Conservation (phyloP, 1,139 yeast genomes). For the Wickerhamomyces sp. region DNA sequence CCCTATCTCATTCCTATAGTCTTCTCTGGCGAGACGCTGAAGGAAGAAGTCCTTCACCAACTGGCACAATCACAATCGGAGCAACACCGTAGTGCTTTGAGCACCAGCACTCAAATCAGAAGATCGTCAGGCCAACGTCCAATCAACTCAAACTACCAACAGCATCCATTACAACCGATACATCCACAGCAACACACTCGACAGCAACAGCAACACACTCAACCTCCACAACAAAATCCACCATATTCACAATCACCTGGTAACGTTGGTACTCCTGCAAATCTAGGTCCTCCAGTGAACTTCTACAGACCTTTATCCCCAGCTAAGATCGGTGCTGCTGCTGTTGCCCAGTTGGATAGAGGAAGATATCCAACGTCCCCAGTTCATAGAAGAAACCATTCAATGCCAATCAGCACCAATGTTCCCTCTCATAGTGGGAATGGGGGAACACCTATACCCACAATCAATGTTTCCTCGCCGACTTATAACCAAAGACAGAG, state of each 20-base stretch:
- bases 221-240: conserved; percentile 1
- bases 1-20: conserved; percentile 60
- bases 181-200: conserved; percentile 1
- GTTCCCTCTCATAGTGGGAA: too few species aligned
- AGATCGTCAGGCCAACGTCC: conserved; percentile 2
- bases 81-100: conserved; percentile 8
- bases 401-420: conserved; percentile 19
- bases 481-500: conserved; percentile 6
- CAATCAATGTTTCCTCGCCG: conserved; percentile 6
- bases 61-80: conserved; percentile 7
- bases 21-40: conserved; percentile 32
- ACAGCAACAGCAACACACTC: not conserved
- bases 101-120: conserved; percentile 6
- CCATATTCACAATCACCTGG: conserved; percentile 3
- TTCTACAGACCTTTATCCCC: conserved; percentile 50
- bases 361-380: conserved; percentile 21
- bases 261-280: conserved; percentile 10
- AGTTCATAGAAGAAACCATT: conserved; percentile 25
- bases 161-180: conserved; percentile 3
- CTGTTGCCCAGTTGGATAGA: conserved; percentile 50
- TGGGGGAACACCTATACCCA: conserved; percentile 22
- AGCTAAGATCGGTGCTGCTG: conserved; percentile 68
- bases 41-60: conserved; percentile 9
- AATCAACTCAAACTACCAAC: conserved; percentile 1
- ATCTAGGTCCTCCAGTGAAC: conserved; percentile 19